phyloP scores from a whole-genome alignment of 2,329 filamentous ascomycete genomes.

The Aspergillus transmontanensis region DNA sequence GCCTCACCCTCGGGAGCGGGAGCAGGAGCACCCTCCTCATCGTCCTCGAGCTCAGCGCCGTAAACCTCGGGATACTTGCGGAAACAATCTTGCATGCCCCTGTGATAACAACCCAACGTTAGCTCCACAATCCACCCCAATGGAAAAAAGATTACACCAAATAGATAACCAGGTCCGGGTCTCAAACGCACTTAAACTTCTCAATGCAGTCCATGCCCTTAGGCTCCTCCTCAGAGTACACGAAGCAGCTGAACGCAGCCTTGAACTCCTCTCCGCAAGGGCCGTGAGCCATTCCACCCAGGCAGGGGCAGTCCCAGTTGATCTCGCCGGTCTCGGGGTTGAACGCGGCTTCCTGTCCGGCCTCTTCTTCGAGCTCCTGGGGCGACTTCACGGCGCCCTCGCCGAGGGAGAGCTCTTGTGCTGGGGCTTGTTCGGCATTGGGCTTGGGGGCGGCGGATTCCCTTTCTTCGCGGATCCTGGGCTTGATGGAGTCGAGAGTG shows the following conservation, averaged over 20 bases:
- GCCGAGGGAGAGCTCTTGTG: constrained; percentile 15
- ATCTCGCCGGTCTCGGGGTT: constrained; percentile 99
- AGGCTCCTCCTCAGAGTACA: constrained; percentile 90
- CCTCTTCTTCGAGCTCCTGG: constrained; percentile 74
- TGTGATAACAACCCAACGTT: constrained; percentile 46
- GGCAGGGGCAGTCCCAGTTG: constrained; percentile 98
- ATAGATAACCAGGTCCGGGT: background rate
- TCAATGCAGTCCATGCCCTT: constrained; percentile 98
- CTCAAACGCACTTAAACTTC: constrained; percentile 80
- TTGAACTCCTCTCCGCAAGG: constrained; percentile 96
- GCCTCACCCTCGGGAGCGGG: constrained; percentile 21
- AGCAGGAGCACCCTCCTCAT: constrained; percentile 52
- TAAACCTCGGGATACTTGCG: constrained; percentile 90
- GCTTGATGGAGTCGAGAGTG: constrained; percentile 68
- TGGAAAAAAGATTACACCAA: background rate
- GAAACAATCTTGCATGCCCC: constrained; percentile 98
- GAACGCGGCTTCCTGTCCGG: constrained; percentile 85
- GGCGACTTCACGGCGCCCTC: constrained; percentile 41
- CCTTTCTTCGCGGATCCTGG: constrained; percentile 49
- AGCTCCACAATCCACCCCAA: constrained; percentile 19
- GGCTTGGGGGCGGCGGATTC: constrained; percentile 20
- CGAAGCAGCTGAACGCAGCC: constrained; percentile 95
- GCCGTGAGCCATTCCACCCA: constrained; percentile 95
- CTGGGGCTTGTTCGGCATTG: constrained; percentile 12
- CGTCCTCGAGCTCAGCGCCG: constrained; percentile 81